A percentile compares a stretch with the other conserved stretches of the same genome.
Conservation (phyloP, 306 rosid genomes). For the Clitoria ternatea region DNA sequence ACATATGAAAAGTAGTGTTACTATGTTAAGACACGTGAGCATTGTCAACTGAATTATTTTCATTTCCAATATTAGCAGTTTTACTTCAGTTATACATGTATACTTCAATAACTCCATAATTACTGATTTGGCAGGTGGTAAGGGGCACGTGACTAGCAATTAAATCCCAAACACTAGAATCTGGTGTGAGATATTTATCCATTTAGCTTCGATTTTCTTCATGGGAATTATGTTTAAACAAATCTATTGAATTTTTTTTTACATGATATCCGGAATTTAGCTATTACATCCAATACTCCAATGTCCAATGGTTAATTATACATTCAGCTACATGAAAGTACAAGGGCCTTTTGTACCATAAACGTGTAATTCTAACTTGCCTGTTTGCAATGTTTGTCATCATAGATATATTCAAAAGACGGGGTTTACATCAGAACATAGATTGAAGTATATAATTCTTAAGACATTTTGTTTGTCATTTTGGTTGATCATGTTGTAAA, state of each 20-base stretch:
- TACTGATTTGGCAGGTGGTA: constrained; percentile 48
- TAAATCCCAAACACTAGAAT: constrained; percentile 28
- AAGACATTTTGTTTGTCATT: not conserved
- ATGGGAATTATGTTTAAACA: constrained; percentile 25
- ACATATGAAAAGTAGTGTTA: constrained; percentile 16
- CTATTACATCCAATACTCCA: constrained; percentile 8
- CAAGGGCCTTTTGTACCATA: constrained; percentile 27
- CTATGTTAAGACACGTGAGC: not conserved
- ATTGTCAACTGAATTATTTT: constrained; percentile 2
- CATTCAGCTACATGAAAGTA: constrained; percentile 30
- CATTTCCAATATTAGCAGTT: not conserved
- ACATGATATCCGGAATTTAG: constrained; percentile 22
- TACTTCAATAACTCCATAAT: constrained; percentile 23
- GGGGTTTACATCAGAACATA: constrained; percentile 13
- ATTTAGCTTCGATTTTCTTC: constrained; percentile 23
- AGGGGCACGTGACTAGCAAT: constrained; percentile 30
- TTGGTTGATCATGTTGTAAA: not conserved
- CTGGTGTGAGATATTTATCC: constrained; percentile 33
- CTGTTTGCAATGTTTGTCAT: constrained; percentile 18
- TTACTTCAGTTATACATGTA: not conserved
- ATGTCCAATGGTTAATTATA: constrained; percentile 17
- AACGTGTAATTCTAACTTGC: constrained; percentile 7
- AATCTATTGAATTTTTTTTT: constrained; percentile 25
- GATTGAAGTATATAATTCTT: not conserved
- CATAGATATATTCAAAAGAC: constrained; percentile 12